Evolutionary conservation across 495 filamentous ascomycete species (phyloP), one percentile per base, ranked within the genome.

Genomic region (Massariosphaeria phaeospora): DNA sequence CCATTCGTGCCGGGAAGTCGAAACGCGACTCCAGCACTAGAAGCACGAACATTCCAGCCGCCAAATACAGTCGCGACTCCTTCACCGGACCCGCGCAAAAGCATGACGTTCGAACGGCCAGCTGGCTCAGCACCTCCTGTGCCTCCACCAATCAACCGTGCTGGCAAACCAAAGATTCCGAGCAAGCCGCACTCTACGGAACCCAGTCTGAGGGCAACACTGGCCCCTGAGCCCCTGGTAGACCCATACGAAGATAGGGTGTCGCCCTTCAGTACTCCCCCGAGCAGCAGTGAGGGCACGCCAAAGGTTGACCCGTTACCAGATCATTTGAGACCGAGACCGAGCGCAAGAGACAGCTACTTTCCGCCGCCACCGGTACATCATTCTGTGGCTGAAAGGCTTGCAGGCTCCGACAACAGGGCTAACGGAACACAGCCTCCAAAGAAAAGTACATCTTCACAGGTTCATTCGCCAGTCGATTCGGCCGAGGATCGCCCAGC

Each of bases 191-290:
- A 74, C 3, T 52, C 69, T 15, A 42, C 48, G 12, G 60, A 63
- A 33, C 20, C 55, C 15, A 25, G n/a, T 20, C 17, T 35, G 10
- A 42, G 50, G 38, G 18, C 66, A 9, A 59, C 63, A 0, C 63
- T 76, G 24, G 67, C 73, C 24, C 76, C 75, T n/a, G 63, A 55
- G 9, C 30, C 35, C 15, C 21, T 39, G 10, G 45, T 24, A 6
- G 49, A 59, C 27, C 29, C 61, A 17, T 64, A 70, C 3, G 77
- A 76, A 10, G 77, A 79, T n/a, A 72, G 72, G 29, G 72, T 85
- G 0, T 96, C 93, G 5, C 91, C 93, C 0, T 96, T 98, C 64
- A 91, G 75, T 67, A 96, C 90, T 26, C 91, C 91, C 10, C 90
- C 91, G 12, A 84, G 82, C 49, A 94, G 86, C 59, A 94, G 84